Evolutionary conservation across 768 basidiomycete genomes (phyloP), one percentile per base, ranked within the genome.

Genomic region (Trametes coccinea): DNA sequence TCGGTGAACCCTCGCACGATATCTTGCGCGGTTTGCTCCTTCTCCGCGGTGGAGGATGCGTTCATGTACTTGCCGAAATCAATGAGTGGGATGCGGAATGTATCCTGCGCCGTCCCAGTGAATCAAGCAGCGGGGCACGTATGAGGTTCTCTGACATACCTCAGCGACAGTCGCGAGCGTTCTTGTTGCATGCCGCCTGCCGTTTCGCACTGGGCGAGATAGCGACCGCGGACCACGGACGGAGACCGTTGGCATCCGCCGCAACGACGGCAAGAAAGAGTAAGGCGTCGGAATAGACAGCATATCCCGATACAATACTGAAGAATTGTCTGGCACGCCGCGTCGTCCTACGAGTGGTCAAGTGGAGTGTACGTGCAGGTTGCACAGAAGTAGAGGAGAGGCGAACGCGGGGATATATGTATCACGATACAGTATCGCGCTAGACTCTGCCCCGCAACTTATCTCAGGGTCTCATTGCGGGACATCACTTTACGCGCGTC

Each of bases 1-100:
- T 88, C 82, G 68, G 87, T 92, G 77, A 92, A 91, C 0, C 89
- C 93, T 41, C 81, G 80, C 39, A 90, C 90, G 39, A 95, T 81
- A 64, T 86, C 81, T 47, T 82, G 76, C 2, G 93, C 90, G 0
- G 85, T 82, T 5, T 78, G 70, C 60, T 82, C 80, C 75, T 84
- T 89, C 68, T 90, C 86, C 13, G 76, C 73, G 1, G 69, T 52
- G 0, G 84, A 80, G n/a, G 74, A 68, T 1, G 84, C 79, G 22
- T 75, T 68, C 56, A 82, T 79, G 70, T 88, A 92, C 58, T 82
- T 85, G 66, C 83, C 78, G 66, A 95, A 93, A 76, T 93, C 85
- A 67, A 94, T 84, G 31, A 93, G 76, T 30, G 93, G 93, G 55
- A 93, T 92, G 17, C 64, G 65, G 56, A 72, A 70, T n/a, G 48